A percentile compares a stretch with the other conserved stretches of the same genome.
phyloP scores from a whole-genome alignment of 1,139 yeast genomes.

The Pichia sp. region DNA sequence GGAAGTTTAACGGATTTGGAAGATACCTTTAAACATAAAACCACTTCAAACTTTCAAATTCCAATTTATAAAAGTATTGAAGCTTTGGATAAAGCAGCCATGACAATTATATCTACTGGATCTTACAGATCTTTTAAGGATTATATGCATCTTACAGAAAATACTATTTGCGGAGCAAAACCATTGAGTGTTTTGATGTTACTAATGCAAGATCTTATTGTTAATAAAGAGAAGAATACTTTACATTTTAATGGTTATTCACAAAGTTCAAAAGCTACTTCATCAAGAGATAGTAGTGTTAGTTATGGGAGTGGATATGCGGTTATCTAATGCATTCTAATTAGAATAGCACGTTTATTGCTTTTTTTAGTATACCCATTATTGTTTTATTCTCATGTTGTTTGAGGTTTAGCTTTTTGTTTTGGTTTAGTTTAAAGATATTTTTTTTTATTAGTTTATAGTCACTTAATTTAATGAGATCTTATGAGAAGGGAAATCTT shows the following conservation, averaged over 20 bases:
- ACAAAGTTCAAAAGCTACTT: constrained; percentile 59
- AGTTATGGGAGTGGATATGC: constrained; percentile 86
- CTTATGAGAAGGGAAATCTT: no score
- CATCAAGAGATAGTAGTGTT: constrained; percentile 65
- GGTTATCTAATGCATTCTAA: constrained; percentile 16
- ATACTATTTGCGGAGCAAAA: constrained; percentile 90
- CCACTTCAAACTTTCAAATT: constrained; percentile 16
- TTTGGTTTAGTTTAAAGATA: no score
- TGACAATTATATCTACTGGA: constrained; percentile 56
- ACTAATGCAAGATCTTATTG: constrained; percentile 37
- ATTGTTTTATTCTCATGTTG: neutral
- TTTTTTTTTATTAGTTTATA: no score
- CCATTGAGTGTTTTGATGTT: constrained; percentile 65
- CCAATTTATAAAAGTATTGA: constrained; percentile 72
- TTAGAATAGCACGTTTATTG: neutral
- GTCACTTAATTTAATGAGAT: no score
- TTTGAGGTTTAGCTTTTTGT: no score
- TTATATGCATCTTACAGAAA: constrained; percentile 65
- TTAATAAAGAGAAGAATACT: constrained; percentile 22
- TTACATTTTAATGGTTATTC: constrained; percentile 78
- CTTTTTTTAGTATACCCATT: neutral
- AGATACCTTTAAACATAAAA: constrained; percentile 19
- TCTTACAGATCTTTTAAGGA: constrained; percentile 51
- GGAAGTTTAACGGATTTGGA: constrained; percentile 28
- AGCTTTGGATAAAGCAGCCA: constrained; percentile 60